A percentile compares a stretch with the other conserved stretches of the same genome.
phyloP scores from a whole-genome alignment of 2,329 filamentous ascomycete species.

The Lecanosticta acicola region DNA sequence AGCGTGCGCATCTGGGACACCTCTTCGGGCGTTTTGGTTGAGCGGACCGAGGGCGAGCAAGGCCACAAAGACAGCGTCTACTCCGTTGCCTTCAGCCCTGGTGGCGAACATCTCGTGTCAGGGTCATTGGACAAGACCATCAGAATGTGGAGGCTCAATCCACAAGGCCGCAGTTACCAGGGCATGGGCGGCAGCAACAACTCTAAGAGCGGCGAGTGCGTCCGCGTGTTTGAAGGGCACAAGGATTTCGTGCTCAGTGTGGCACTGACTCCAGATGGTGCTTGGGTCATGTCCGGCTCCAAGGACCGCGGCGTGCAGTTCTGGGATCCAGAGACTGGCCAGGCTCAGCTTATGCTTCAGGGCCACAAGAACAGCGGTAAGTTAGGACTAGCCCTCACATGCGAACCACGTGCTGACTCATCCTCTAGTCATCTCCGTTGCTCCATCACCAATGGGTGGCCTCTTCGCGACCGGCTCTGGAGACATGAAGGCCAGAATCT shows the following conservation, averaged over 20 bases:
- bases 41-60: conserved; percentile 85
- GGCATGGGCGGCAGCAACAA: conserved; percentile 39
- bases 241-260: conserved; percentile 98
- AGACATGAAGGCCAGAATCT: conserved; percentile 96
- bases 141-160: conserved; percentile 92
- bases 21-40: conserved; percentile 74
- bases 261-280: conserved; percentile 85
- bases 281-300: conserved; percentile 94
- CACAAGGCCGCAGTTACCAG: conserved; percentile 44
- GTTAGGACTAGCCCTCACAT: conserved; percentile 26
- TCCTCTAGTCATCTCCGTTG: conserved; percentile 78
- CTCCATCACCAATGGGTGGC: conserved; percentile 79
- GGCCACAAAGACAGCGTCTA: conserved; percentile 98
- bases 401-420: neutral
- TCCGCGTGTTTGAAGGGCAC: conserved; percentile 96
- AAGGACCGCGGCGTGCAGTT: conserved; percentile 98
- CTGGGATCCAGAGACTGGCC: conserved; percentile 91
- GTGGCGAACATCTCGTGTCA: conserved; percentile 85
- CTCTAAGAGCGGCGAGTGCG: conserved; percentile 80
- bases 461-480: conserved; percentile 95
- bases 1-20: conserved; percentile 97
- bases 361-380: conserved; percentile 91
- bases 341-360: conserved; percentile 95
- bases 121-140: conserved; percentile 97
- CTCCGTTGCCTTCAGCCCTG: conserved; percentile 91